Evolutionary conservation across 1,284 basidiomycete genomes (phyloP).

Genomic region (Psilocybe mexicana): DNA sequence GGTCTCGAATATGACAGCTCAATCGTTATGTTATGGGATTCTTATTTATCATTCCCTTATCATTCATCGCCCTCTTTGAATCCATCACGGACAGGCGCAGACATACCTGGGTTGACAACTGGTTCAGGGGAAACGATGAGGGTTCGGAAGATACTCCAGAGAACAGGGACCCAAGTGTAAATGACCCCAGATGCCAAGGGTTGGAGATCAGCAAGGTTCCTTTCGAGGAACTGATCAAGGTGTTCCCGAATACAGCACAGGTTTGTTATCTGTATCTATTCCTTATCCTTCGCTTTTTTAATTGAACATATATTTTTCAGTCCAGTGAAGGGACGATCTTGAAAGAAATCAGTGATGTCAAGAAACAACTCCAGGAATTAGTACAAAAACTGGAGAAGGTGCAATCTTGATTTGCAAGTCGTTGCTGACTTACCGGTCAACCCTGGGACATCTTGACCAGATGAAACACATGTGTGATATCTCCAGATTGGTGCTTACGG

Average conservation of each 20-base stretch:
- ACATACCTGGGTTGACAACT: conserved; percentile 66
- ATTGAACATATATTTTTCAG: conserved; percentile 35
- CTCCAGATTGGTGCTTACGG: not conserved
- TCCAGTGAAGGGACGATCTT: conserved; percentile 72
- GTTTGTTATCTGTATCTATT: conserved; percentile 41
- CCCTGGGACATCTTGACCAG: not conserved
- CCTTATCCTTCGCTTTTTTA: not conserved
- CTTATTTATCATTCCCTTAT: conserved; percentile 81
- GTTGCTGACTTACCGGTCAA: not conserved
- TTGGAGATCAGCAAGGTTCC: conserved; percentile 72
- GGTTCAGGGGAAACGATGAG: conserved; percentile 64
- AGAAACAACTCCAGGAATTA: conserved; percentile 55
- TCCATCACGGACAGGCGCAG: conserved; percentile 51
- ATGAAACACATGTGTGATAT: not conserved
- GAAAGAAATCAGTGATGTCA: conserved; percentile 62
- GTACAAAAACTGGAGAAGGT: conserved; percentile 48
- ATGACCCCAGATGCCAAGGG: conserved; percentile 58
- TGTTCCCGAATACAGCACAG: conserved; percentile 75
- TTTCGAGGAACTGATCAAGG: conserved; percentile 75
- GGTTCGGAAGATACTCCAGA: conserved; percentile 64
- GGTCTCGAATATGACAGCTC: conserved; percentile 40
- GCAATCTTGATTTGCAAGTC: conserved; percentile 6
- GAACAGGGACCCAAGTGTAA: conserved; percentile 61
- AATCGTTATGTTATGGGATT: conserved; percentile 78
- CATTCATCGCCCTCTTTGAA: conserved; percentile 77